Conservation (phyloP, 495 filamentous ascomycete genomes). For the Aspergillus steynii region DNA sequence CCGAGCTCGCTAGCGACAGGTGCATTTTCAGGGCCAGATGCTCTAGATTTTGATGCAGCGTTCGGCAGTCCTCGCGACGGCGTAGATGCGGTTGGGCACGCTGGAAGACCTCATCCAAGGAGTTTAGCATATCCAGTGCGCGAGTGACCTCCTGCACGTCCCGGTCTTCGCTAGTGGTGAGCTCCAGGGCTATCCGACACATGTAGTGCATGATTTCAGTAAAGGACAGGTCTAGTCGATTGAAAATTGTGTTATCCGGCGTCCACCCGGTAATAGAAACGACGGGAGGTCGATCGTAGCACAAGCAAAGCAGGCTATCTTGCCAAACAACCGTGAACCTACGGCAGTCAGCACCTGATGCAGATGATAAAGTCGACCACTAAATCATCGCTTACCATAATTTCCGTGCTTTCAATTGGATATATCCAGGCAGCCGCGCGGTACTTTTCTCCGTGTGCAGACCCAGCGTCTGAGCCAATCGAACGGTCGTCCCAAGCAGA, state of each 20-base stretch:
- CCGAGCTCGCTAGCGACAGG: conserved; percentile 31
- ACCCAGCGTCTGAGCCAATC: conserved; percentile 49
- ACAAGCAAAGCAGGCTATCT: conserved; percentile 37
- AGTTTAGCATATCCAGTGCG: conserved; percentile 23
- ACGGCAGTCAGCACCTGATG: background rate
- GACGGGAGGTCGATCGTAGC: conserved; percentile 37
- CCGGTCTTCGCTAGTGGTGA: conserved; percentile 16
- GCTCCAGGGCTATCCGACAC: conserved; percentile 29
- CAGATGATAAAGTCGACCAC: background rate
- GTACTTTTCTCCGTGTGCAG: conserved; percentile 34
- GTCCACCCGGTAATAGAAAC: conserved; percentile 30
- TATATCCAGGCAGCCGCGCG: conserved; percentile 25
- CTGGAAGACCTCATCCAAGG: conserved; percentile 25
- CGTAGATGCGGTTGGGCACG: conserved; percentile 25
- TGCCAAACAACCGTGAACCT: conserved; percentile 41
- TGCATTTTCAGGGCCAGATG: conserved; percentile 40
- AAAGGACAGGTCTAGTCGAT: conserved; percentile 25
- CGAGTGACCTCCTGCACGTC: conserved; percentile 12
- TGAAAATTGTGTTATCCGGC: conserved; percentile 7
- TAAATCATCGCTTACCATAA: conserved; percentile 26
- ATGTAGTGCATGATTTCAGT: conserved; percentile 32
- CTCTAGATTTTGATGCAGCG: conserved; percentile 37
- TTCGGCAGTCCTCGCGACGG: conserved; percentile 24
- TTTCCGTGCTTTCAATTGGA: conserved; percentile 24
- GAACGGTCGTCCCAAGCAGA: conserved; percentile 43